Base-by-base conservation (phyloP, 441 rosid species). In the Erodium trifolium region DNA sequence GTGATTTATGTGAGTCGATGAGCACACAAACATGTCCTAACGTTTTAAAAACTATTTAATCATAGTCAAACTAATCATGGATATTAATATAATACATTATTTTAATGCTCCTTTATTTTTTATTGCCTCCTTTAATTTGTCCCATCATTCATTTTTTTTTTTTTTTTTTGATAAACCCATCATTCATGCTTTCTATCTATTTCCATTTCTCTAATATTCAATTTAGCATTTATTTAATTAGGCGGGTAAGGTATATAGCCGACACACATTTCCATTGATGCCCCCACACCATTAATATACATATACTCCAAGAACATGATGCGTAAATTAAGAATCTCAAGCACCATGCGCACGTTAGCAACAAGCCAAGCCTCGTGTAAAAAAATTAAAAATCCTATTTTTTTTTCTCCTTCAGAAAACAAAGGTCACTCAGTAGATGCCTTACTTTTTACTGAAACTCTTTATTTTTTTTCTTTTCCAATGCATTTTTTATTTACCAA, bases 191-290 rank as follows among this genome's bases (percentile, higher is more conserved):
- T 55, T 8, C 10, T 9, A 11, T 4, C 5, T 19, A 37, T 4
- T 0, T 7, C 16, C 9, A 12, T 41, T 18, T 57, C 43, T 67
- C 13, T 5, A 57, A 63, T 75, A 37, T 57, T 65, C 68, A 73
- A 71, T 49, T 16, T 17, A 51, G 62, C 43, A 37, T 43, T 72
- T 45, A 17, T 72, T 68, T 65, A 71, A 29, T 3, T 34, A 10
- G 76, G 81, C 71, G 80, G 79, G 83, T 35, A 72, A 74, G 84
- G 77, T 75, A 72, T 70, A 47, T 29, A 82, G 79, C 79, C 82
- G 80, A 82, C 87, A 79, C 62, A 67, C 65, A 35, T 71, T 68
- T 71, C 76, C 73, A 65, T 73, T 66, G 69, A 63, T 72, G 72
- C 23, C 45, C 70, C 68, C 43, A 31, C 80, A 49, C 71, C 72